phyloP scores from a whole-genome alignment of 768 basidiomycete species.

The Suillus discolor region DNA sequence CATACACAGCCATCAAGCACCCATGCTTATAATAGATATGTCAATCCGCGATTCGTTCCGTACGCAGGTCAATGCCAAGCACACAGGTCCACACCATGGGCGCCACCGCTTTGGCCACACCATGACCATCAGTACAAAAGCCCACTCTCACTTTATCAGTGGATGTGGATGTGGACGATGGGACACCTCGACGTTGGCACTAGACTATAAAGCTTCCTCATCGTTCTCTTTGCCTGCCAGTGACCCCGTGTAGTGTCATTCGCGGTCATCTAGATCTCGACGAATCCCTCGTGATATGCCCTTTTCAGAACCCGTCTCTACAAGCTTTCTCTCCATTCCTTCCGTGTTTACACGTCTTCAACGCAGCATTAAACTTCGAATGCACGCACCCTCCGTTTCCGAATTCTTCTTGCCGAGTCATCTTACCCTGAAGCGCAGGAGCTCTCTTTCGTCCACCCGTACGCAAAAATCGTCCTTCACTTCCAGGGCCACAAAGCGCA shows the following conservation, averaged over 20 bases:
- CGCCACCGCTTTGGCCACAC: constrained; percentile 3
- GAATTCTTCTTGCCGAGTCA: neutral
- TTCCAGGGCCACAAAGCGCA: neutral
- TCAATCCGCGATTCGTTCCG: neutral
- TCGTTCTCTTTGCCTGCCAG: neutral
- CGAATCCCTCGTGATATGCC: neutral
- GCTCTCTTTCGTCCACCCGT: neutral
- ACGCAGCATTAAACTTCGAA: neutral
- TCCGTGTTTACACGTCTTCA: neutral
- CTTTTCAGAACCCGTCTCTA: neutral
- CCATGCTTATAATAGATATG: constrained; percentile 1
- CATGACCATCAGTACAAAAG: constrained; percentile 3
- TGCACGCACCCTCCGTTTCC: neutral
- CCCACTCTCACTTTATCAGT: neutral
- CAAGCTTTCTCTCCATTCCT: neutral
- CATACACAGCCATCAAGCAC: neutral
- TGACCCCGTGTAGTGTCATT: neutral
- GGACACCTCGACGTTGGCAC: neutral
- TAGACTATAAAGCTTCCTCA: neutral
- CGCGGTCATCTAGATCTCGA: neutral
- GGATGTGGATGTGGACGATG: neutral
- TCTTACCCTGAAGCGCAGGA: neutral
- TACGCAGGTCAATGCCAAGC: constrained; percentile 5
- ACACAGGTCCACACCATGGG: constrained; percentile 5
- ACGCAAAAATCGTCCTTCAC: neutral